A percentile compares a stretch with the other conserved stretches of the same genome.
Conservation (phyloP, 805 yeast species). For the Pichia scutulata region DNA sequence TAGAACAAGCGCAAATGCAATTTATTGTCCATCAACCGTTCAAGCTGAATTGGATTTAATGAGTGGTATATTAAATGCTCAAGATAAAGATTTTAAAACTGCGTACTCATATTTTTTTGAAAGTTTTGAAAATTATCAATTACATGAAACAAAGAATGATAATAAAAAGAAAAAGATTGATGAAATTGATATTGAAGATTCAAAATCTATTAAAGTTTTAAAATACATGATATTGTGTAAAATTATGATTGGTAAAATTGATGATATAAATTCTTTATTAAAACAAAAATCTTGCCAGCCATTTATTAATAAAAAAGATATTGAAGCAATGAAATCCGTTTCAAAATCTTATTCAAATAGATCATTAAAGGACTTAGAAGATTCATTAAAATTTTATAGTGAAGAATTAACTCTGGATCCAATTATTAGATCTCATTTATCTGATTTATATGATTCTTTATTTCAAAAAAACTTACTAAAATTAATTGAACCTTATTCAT, state of each 20-base stretch:
- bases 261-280: conserved; percentile 75
- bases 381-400: conserved; percentile 63
- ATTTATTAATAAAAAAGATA: conserved; percentile 58
- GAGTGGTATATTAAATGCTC: conserved; percentile 93
- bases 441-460: conserved; percentile 85
- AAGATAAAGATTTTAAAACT: conserved; percentile 93
- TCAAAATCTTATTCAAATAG: conserved; percentile 85
- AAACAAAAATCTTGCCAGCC: conserved; percentile 48
- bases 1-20: conserved; percentile 94
- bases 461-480: conserved; percentile 89
- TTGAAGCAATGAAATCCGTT: conserved; percentile 94
- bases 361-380: conserved; percentile 84
- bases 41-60: conserved; percentile 94
- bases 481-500: conserved; percentile 91
- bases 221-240: conserved; percentile 91
- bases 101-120: conserved; percentile 94
- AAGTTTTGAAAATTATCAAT: conserved; percentile 82
- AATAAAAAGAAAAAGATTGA: not conserved
- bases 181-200: conserved; percentile 28
- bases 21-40: conserved; percentile 86
- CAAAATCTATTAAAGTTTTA: conserved; percentile 51
- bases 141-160: conserved; percentile 24
- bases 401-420: conserved; percentile 77
- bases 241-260: conserved; percentile 82
- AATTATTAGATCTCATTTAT: conserved; percentile 84